These are phyloP conservation scores for Tulasnella sp. DNA, from an alignment of 768 basidiomycete genomes.

Conservation along the genomic window DNA sequence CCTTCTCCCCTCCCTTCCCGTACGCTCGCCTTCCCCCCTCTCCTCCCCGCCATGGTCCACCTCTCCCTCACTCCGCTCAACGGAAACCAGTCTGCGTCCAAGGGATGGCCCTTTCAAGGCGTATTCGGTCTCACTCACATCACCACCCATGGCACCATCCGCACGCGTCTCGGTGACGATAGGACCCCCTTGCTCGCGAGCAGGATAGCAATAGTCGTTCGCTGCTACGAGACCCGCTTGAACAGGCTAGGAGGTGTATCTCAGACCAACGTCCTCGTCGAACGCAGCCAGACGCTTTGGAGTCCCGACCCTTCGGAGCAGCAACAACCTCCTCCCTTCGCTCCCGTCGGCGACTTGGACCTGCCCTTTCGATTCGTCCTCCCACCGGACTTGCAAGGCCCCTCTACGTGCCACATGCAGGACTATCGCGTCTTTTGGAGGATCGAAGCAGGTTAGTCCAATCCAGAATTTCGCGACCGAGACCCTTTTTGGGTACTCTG, in stretches of 20 bases:
- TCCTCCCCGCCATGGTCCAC: constrained; percentile 55
- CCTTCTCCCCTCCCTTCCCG: neutral
- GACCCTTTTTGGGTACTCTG: constrained; percentile 27
- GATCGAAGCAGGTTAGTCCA: constrained; percentile 69
- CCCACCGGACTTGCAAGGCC: constrained; percentile 63
- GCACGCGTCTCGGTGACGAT: constrained; percentile 68
- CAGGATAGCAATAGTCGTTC: constrained; percentile 66
- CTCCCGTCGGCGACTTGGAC: constrained; percentile 43
- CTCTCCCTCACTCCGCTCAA: constrained; percentile 63
- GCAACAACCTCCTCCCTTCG: neutral
- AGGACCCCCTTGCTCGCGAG: constrained; percentile 62
- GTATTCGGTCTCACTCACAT: constrained; percentile 78
- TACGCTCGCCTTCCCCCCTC: constrained; percentile 12
- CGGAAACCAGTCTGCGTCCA: constrained; percentile 60
- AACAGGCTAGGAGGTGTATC: constrained; percentile 50
- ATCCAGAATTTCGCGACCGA: neutral
- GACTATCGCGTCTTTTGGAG: constrained; percentile 80
- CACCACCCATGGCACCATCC: constrained; percentile 74
- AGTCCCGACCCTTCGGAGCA: constrained; percentile 42
- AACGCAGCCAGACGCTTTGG: constrained; percentile 67
- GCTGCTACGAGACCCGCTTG: constrained; percentile 77
- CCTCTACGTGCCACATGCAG: constrained; percentile 53
- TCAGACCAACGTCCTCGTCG: constrained; percentile 64
- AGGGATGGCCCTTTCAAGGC: constrained; percentile 71
- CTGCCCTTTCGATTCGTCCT: constrained; percentile 67